Evolutionary conservation across 345 rosid genomes (phyloP).

Genomic region (Jatropha curcas): DNA sequence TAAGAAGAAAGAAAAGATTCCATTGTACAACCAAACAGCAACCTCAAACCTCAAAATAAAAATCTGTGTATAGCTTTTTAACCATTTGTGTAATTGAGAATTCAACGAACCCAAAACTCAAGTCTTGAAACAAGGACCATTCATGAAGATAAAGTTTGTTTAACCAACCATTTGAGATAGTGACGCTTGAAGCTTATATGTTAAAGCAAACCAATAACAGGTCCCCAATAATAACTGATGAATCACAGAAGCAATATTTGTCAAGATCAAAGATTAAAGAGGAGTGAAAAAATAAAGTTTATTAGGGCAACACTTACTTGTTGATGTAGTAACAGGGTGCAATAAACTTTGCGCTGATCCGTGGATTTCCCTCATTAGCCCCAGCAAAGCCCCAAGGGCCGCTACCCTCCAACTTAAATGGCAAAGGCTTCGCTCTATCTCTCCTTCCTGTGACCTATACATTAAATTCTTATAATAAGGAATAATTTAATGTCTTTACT

Average conservation of each 20-base stretch:
- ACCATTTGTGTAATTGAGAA: not conserved
- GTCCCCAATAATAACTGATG: not conserved
- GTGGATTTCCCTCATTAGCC: constrained; percentile 79
- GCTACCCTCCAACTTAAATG: constrained; percentile 73
- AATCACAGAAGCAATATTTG: not conserved
- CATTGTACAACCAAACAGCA: not conserved
- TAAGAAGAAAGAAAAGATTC: no score
- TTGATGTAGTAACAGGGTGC: constrained; percentile 91
- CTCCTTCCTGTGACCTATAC: constrained; percentile 95
- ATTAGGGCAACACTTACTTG: constrained; percentile 47
- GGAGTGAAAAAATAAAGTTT: not conserved
- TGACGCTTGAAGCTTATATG: not conserved
- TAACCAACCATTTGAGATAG: not conserved
- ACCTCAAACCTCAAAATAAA: constrained; percentile 11
- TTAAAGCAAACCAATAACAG: not conserved
- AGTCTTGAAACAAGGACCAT: not conserved
- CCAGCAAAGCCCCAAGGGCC: constrained; percentile 96
- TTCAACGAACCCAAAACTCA: not conserved
- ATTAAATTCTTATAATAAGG: constrained; percentile 14
- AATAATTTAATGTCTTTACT: not conserved
- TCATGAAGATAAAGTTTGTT: not conserved
- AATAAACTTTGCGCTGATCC: constrained; percentile 72
- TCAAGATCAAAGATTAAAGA: not conserved
- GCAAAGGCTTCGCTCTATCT: constrained; percentile 93
- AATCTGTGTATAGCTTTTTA: not conserved